phyloP scores from a whole-genome alignment of 2,329 filamentous ascomycete species.

The Furcasterigmium sp. region DNA sequence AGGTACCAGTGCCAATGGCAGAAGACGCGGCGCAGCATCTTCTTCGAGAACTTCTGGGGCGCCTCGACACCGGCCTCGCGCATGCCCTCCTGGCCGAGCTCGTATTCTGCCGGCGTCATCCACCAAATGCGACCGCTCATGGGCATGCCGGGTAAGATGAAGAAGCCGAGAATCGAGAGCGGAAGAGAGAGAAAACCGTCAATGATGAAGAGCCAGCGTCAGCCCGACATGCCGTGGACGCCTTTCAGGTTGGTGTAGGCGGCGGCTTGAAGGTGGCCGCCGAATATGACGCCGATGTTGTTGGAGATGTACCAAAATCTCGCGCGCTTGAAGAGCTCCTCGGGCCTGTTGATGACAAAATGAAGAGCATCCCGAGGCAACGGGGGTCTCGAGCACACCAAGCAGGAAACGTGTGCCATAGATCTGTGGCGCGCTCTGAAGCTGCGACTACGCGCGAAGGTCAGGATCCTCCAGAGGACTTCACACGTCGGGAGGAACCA shows the following conservation, averaged over 20 bases:
- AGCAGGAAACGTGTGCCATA: constrained; percentile 23
- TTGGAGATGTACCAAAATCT: constrained; percentile 29
- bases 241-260: constrained; percentile 45
- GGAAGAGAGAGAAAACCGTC: constrained; percentile 50
- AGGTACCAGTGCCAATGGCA: constrained; percentile 20
- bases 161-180: constrained; percentile 42
- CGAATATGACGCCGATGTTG: constrained; percentile 19
- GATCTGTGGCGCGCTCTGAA: constrained; percentile 18
- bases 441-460: constrained; percentile 15
- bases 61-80: constrained; percentile 11
- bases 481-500: constrained; percentile 16
- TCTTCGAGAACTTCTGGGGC: constrained; percentile 13
- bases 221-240: constrained; percentile 39
- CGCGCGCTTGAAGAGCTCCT: constrained; percentile 36
- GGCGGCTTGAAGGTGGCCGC: constrained; percentile 25
- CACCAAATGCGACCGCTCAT: constrained; percentile 29
- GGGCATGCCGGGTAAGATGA: constrained; percentile 36
- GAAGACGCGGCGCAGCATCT: constrained; percentile 17
- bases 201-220: constrained; percentile 49
- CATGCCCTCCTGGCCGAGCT: constrained; percentile 25
- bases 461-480: constrained; percentile 15
- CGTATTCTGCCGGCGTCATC: constrained; percentile 23
- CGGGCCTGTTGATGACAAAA: constrained; percentile 20
- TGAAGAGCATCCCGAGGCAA: constrained; percentile 13
- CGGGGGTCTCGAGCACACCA: constrained; percentile 15